Conservation (phyloP, 306 rosid species). For the Vigna mungo region DNA sequence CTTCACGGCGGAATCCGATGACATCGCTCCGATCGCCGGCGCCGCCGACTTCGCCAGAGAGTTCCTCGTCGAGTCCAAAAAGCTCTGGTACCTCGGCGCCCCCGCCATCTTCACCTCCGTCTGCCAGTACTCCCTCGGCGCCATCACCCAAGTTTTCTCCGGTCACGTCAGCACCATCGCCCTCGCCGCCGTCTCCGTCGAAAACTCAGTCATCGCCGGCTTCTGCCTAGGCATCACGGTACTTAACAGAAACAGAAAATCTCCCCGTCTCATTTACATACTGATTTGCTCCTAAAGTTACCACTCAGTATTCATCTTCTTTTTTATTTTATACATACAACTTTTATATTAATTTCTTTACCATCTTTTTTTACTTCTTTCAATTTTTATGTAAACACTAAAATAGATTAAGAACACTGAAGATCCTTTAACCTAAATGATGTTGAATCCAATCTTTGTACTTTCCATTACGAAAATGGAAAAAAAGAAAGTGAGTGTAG, state of each 20-base stretch:
- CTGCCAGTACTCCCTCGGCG: slow-evolving; percentile 90
- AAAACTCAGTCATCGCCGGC: slow-evolving; percentile 94
- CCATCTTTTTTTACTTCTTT: too few species aligned
- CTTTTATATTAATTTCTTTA: too few species aligned
- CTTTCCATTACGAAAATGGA: too few species aligned
- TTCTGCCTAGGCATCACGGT: slow-evolving; percentile 85
- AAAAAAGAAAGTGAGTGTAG: too few species aligned
- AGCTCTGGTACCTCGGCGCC: slow-evolving; percentile 91
- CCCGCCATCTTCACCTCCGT: slow-evolving; percentile 88
- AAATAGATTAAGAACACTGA: too few species aligned
- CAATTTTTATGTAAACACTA: too few species aligned
- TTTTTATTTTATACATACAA: too few species aligned
- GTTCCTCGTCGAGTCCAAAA: slow-evolving; percentile 66
- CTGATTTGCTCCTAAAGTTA: neutral
- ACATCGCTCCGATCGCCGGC: slow-evolving; percentile 64
- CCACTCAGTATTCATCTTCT: too few species aligned
- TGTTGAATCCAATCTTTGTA: too few species aligned
- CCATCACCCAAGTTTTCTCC: slow-evolving; percentile 80
- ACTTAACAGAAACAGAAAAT: neutral
- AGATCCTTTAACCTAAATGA: too few species aligned
- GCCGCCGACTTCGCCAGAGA: slow-evolving; percentile 52
- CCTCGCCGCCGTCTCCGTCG: slow-evolving; percentile 88
- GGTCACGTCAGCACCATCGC: slow-evolving; percentile 79
- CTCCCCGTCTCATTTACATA: neutral
- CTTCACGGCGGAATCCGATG: slow-evolving; percentile 59